Evolutionary conservation across 345 rosid genomes (phyloP), one percentile per base, ranked within the genome.

Genomic region (Hirschfeldia incana): DNA sequence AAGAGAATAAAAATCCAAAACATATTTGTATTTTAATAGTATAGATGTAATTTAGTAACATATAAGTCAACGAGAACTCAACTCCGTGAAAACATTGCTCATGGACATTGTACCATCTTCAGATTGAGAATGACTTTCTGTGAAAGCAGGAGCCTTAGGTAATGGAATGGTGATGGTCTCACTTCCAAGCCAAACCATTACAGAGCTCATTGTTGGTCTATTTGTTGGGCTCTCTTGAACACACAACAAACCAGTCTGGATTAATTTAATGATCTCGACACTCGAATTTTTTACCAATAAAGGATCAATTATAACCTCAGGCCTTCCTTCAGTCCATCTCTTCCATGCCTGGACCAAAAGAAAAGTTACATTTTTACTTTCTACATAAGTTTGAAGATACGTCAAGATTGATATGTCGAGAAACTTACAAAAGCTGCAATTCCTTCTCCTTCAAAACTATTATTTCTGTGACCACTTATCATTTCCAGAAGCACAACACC

Each of bases 401-500:
- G 10, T 0, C n/a, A 58, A 27, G 15, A 59, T 0, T 10, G 33
- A 10, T 58, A 26, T 58, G 64, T 21, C 2, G 10, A 9, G 29
- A 59, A 65, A 4, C 69, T 65, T 65, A 65, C 69, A 34, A 33
- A 65, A 33, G 75, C 70, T 46, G 70, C 34, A 33, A 76, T 62
- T 61, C 80, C 79, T 76, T 68, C 69, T 69, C 61, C 67, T 68
- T 69, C 68, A 2, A 76, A 67, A 61, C 61, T 76, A 32, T 68
- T 76, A 29, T 60, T 76, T 68, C 49, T 59, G 59, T 39, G 5
- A 42, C 79, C 79, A 59, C 67, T 76, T 67, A 76, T 67, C 4
- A 76, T 76, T 32, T 76, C 79, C n/a, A 75, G 51, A 57, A 84
- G 77, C 71, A 88, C 58, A 10, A 86, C 72, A 2, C 89, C 86